A percentile compares a stretch with the other conserved stretches of the same genome.
These are phyloP conservation scores for Backusella sp. DNA, from an alignment of 192 early-diverging fungal species.

Conservation along the genomic window DNA sequence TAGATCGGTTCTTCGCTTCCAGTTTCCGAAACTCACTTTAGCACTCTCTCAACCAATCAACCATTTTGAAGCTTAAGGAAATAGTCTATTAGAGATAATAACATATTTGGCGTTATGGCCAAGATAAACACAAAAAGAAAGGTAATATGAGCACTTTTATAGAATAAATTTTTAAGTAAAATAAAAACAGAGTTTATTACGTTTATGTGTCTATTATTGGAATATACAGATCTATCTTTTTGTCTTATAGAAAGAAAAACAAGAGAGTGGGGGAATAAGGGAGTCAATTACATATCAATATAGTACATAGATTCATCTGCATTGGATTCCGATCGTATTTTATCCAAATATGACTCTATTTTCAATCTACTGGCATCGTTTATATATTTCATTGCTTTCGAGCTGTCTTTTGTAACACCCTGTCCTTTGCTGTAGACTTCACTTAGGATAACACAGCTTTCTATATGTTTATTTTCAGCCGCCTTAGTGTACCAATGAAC, in stretches of 20 bases:
- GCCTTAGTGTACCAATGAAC: neutral
- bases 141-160: no score
- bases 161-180: no score
- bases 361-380: neutral
- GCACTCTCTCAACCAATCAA: no score
- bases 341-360: neutral
- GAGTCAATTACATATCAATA: neutral
- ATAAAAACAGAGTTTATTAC: no score
- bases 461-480: neutral
- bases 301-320: neutral
- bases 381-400: neutral
- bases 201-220: no score
- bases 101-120: no score
- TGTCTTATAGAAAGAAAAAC: neutral
- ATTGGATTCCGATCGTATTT: neutral
- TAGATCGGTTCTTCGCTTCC: no score
- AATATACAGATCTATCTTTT: neutral
- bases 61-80: no score
- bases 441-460: neutral
- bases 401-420: neutral
- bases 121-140: no score
- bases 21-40: no score
- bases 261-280: neutral
- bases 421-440: neutral
- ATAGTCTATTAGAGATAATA: no score